phyloP scores from a whole-genome alignment of 106 monocot species.

The Platanthera zijinensis region DNA sequence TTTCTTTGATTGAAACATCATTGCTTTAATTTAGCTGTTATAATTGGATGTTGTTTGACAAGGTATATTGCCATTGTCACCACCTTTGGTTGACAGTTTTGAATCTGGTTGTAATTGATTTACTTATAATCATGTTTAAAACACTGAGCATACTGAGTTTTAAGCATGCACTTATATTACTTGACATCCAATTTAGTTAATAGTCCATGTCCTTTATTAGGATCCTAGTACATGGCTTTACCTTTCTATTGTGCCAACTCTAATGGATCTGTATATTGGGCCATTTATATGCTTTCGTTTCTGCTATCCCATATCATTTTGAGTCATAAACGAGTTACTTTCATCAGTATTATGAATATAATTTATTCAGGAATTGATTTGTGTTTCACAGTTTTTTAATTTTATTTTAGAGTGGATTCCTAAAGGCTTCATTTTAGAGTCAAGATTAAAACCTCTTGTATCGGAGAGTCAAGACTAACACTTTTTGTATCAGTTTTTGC shows the following conservation, averaged over 20 bases:
- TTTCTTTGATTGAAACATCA: neutral
- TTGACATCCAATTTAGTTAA: neutral
- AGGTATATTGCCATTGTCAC: neutral
- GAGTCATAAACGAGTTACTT: neutral
- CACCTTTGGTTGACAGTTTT: neutral
- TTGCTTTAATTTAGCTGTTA: neutral
- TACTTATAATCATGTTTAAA: neutral
- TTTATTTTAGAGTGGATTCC: neutral
- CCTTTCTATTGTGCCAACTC: neutral
- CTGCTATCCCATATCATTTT: neutral
- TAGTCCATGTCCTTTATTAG: neutral
- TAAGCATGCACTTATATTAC: neutral
- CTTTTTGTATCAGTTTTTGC: slow-evolving; percentile 51
- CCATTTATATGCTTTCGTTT: neutral
- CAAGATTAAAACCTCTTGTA: slow-evolving; percentile 14
- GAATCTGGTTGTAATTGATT: neutral
- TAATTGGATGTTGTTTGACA: neutral
- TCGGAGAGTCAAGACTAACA: slow-evolving; percentile 31
- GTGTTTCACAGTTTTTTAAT: neutral
- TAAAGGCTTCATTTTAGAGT: neutral
- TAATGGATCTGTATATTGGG: neutral
- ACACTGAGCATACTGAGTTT: neutral
- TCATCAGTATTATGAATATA: neutral
- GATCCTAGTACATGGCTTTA: neutral
- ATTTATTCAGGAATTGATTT: neutral